Percentiles rank a stretch among this genome's conserved stretches.
Evolutionary conservation across 2,329 filamentous ascomycete species (phyloP).

Genomic region (Akanthomyces lecanii): DNA sequence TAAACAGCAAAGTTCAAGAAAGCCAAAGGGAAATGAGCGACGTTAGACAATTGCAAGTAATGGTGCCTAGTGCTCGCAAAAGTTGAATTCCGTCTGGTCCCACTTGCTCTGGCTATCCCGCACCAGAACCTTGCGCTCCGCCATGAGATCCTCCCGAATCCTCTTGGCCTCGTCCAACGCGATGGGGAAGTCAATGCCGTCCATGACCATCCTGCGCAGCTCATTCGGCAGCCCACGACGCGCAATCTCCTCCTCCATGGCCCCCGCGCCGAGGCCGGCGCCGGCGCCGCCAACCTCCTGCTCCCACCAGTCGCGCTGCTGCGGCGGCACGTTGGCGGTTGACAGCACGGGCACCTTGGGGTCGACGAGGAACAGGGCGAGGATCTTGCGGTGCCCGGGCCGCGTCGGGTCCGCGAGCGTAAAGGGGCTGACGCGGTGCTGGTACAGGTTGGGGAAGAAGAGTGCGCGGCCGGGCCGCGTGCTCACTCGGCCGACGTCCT

Average conservation of each 20-base stretch:
- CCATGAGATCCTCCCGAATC: constrained; percentile 13
- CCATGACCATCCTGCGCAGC: constrained; percentile 4
- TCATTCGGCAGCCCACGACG: background rate
- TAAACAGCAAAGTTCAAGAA: background rate
- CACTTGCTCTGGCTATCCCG: background rate
- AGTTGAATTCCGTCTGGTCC: constrained; percentile 8
- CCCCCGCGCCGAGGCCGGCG: background rate
- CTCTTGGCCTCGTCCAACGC: background rate
- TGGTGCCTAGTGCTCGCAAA: constrained; percentile 10
- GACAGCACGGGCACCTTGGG: constrained; percentile 43
- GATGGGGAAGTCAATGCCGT: background rate
- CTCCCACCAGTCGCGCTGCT: constrained; percentile 37
- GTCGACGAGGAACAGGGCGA: constrained; percentile 59
- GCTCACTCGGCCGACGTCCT: constrained; percentile 43
- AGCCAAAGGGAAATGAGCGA: too few species aligned
- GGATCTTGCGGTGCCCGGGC: constrained; percentile 55
- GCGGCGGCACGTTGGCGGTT: constrained; percentile 42
- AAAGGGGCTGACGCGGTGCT: constrained; percentile 51
- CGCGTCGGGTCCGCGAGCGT: constrained; percentile 45
- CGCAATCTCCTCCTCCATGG: background rate
- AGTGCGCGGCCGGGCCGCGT: constrained; percentile 46
- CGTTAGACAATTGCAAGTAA: too few species aligned
- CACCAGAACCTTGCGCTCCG: constrained; percentile 6
- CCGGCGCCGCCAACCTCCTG: background rate
- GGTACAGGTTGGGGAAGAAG: constrained; percentile 51